Conservation (phyloP, 2,329 filamentous ascomycete genomes). For the Rosellinia necatrix region DNA sequence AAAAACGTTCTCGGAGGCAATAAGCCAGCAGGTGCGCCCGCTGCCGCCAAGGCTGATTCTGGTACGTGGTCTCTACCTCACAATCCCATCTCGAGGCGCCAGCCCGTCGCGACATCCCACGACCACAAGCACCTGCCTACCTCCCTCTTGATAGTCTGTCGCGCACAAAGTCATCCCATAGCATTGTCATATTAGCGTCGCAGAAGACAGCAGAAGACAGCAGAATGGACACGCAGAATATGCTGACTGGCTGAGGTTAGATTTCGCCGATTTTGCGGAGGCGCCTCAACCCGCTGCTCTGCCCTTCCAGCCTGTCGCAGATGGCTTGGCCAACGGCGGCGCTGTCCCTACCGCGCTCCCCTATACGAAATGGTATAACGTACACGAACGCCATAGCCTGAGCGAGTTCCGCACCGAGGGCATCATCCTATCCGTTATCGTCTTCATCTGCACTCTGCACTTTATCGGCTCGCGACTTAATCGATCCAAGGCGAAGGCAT, state of each 20-base stretch:
- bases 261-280: constrained; percentile 92
- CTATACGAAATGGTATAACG: constrained; percentile 94
- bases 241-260: constrained; percentile 56
- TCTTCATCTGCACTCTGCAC: constrained; percentile 77
- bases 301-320: constrained; percentile 52
- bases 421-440: constrained; percentile 75
- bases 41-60: constrained; percentile 60
- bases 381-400: constrained; percentile 86
- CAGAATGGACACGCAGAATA: too few relatives aligned
- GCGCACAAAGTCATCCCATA: too few relatives aligned
- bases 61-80: constrained; percentile 55
- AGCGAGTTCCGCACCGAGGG: constrained; percentile 89
- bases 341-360: constrained; percentile 60
- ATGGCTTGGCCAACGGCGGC: constrained; percentile 50
- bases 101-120: not conserved
- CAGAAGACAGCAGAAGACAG: too few relatives aligned
- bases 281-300: constrained; percentile 68
- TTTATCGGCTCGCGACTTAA: constrained; percentile 81
- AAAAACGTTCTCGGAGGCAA: constrained; percentile 72
- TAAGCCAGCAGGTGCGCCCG: constrained; percentile 60
- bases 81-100: not conserved
- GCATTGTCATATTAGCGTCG: too few relatives aligned
- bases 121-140: not conserved
- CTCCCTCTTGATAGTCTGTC: too few relatives aligned
- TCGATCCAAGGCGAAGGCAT: constrained; percentile 76